Evolutionary conservation across 1,139 yeast genomes (phyloP).

Genomic region (Geotrichum europaeum): DNA sequence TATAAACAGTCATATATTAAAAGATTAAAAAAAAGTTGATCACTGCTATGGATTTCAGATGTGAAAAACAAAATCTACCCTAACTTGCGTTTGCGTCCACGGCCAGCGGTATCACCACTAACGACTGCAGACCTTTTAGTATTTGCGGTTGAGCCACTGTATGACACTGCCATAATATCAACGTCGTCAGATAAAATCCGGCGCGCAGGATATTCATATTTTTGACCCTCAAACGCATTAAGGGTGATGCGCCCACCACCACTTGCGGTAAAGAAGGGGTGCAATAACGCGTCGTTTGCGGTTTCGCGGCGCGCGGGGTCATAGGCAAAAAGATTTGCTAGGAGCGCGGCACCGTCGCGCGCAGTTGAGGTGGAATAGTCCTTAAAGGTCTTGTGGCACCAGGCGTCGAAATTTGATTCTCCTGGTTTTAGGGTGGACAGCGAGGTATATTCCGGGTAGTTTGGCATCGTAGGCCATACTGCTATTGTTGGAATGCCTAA

Average conservation of each 20-base stretch:
- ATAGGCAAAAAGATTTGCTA: slow-evolving; percentile 62
- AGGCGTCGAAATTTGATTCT: slow-evolving; percentile 63
- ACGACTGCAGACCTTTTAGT: neutral
- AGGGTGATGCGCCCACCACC: slow-evolving; percentile 60
- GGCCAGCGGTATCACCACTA: neutral
- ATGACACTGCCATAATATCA: slow-evolving; percentile 32
- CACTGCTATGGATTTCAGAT: neutral
- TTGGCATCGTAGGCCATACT: slow-evolving; percentile 69
- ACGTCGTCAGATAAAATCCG: slow-evolving; percentile 38
- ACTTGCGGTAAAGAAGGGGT: slow-evolving; percentile 55
- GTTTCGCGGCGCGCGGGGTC: slow-evolving; percentile 79
- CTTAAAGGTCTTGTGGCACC: slow-evolving; percentile 69
- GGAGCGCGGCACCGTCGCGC: slow-evolving; percentile 47
- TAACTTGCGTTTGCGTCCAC: slow-evolving; percentile 1
- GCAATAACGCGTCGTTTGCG: slow-evolving; percentile 68
- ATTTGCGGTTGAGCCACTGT: slow-evolving; percentile 7
- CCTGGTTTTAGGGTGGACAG: slow-evolving; percentile 58
- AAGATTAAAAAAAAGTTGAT: neutral
- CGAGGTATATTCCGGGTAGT: slow-evolving; percentile 79
- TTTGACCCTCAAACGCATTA: slow-evolving; percentile 41
- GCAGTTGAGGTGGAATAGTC: slow-evolving; percentile 36
- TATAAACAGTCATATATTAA: no score
- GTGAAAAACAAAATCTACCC: neutral
- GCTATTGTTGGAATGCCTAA: slow-evolving; percentile 76
- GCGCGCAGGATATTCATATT: slow-evolving; percentile 36